Evolutionary conservation across 2,329 filamentous ascomycete species (phyloP).

Genomic region (Monilinia laxa): DNA sequence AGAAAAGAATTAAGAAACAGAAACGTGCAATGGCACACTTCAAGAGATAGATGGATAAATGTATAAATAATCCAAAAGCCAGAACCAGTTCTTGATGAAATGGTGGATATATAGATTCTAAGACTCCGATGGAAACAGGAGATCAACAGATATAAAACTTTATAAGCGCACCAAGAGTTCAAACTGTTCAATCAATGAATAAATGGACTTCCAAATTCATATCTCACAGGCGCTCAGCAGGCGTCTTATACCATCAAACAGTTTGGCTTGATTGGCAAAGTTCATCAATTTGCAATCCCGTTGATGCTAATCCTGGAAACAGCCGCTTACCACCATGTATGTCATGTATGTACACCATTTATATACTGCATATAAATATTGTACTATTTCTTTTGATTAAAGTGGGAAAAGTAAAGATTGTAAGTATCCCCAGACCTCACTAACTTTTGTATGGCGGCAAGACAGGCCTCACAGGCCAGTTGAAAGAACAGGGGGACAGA

Average conservation of each 20-base stretch:
- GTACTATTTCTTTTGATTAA: background rate
- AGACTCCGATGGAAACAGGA: constrained; percentile 7
- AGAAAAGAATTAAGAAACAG: constrained; percentile 8
- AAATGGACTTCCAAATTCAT: constrained; percentile 17
- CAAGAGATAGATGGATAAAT: constrained; percentile 1
- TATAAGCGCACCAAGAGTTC: constrained; percentile 20
- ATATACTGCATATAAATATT: background rate
- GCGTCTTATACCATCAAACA: constrained; percentile 21
- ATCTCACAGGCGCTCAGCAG: constrained; percentile 13
- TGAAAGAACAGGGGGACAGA: background rate
- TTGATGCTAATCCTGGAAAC: constrained; percentile 24
- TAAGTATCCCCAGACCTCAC: constrained; percentile 12
- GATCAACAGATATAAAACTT: constrained; percentile 11
- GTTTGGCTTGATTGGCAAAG: constrained; percentile 13
- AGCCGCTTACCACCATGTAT: constrained; percentile 21
- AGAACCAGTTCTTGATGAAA: background rate
- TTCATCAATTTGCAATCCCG: background rate
- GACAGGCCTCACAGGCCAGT: constrained; percentile 17
- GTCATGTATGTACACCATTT: background rate
- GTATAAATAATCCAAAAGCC: background rate
- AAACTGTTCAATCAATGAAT: constrained; percentile 8
- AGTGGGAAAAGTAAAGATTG: constrained; percentile 2
- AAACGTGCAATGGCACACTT: constrained; percentile 1
- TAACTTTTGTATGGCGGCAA: constrained; percentile 22
- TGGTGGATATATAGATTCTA: constrained; percentile 20